Evolutionary conservation across 179 eudicot species (phyloP), one percentile per base, ranked within the genome.

Genomic region (Silene vulgaris): DNA sequence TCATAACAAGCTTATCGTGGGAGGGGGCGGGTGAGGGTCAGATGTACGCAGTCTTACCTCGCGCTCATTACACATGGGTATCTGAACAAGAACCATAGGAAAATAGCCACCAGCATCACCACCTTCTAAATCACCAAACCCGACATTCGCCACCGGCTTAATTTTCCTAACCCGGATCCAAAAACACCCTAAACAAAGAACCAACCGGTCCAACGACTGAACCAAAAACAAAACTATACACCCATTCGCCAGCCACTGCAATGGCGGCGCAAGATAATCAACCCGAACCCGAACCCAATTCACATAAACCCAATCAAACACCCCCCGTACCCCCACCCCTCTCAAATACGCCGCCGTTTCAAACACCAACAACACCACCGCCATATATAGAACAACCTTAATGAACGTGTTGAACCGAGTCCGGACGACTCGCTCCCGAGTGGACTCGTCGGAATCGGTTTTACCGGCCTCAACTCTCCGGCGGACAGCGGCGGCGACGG

Each of bases 31-130:
- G 40, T 35, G 32, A 29, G 32, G 32, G 32, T 35, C 40, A 56
- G 61, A 56, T 56, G 61, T n/a, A 56, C 21, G 35, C 48, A 43
- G 20, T 45, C 72, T 73, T 81, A 93, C 99, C 97, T 95, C 99
- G 78, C 81, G 89, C 77, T 95, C 99, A 73, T 95, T 95, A 80
- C 97, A 90, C 99, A 95, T 95, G 30, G 99, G 99, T 86, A 95
- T 95, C 90, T 95, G 97, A 80, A 93, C 96, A 80, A 96, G 90
- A 66, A 96, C 99, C 97, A 93, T 88, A 23, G 99, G 99, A 76
- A 86, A 96, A 79, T 74, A 96, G 5, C 90, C 96, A 7, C 92
- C 97, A 30, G 86, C 81, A 74, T 96, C 99, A 7, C 92, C 97
- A 30, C 86, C 81, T 76, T 96, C 99, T 54, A 87, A 87, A 90